Evolutionary conservation across 768 basidiomycete genomes (phyloP), one percentile per base, ranked within the genome.

Genomic region (Aureoboletus auriporus): DNA sequence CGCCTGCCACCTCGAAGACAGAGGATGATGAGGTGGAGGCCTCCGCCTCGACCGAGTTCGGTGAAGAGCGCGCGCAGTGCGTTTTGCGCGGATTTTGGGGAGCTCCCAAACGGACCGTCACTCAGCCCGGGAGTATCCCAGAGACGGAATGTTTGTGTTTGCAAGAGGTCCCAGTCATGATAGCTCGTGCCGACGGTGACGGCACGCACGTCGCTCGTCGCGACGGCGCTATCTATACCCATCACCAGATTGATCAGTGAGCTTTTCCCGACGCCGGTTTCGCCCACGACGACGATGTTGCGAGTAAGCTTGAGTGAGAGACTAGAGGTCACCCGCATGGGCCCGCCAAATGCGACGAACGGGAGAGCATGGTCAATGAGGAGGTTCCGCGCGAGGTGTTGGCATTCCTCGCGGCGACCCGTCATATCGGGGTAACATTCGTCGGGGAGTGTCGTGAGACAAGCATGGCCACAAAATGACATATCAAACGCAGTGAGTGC

Each of bases 211-310:
- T 60, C 55, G 38, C 55, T 63, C 5, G 44, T 12, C 2, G 45
- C 42, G 29, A 45, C 4, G 8, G 61, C 61, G 30, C 55, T 57
- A 11, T 60, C 52, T 39, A 34, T 2, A 14, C 52, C 60, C 8
- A 49, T 30, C 10, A 57, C 48, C 1, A 61, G 37, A 34, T 61
- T 61, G 23, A 61, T 44, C 26, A 46, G 31, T 3, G 60, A 63
- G 36, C 61, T 60, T 49, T 61, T 61, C 23, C 60, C 60, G 6
- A 46, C 55, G 17, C 60, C 74, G 0, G 66, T 66, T 51, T 72
- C 69, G 5, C 74, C 74, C 13, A 75, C 74, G 16, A 75, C 41
- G 39, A 76, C 56, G 41, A 75, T 49, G 42, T 70, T 64, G 39
- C 53, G 51, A 27, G 52, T 57, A 35, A 53, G 50, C n/a, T 56